Evolutionary conservation across 495 filamentous ascomycete genomes (phyloP), one percentile per base, ranked within the genome.

Genomic region (Penicillium manginii): DNA sequence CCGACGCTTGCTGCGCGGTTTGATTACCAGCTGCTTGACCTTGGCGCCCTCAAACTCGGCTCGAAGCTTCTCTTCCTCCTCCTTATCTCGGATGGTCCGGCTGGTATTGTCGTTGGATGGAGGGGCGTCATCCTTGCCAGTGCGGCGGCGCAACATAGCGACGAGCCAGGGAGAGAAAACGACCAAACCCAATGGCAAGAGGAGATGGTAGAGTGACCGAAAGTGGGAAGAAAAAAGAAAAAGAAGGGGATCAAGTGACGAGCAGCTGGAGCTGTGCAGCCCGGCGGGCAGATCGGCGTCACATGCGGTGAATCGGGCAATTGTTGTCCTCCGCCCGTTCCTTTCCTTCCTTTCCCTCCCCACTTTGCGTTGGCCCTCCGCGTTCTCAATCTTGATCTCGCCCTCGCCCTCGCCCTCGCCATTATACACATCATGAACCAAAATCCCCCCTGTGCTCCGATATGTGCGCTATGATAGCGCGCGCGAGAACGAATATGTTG

Each of bases 391-490:
- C 54, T 52, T 40, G 22, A 37, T n/a, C 15, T n/a, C 40, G 7
- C 18, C 17, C 15, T 17, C 15, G 14, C 2, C 50, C 11, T 32
- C 51, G 54, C 21, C 56, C 26, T 22, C 26, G 39, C 50, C 54
- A 61, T 10, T 51, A 21, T 40, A 31, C 22, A 22, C 33, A 50
- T 50, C 57, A 75, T 75, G 71, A 74, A 59, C 67, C 59, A 67
- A 54, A 58, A 73, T 65, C 21, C 59, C 32, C 32, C 53, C 64
- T 48, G 54, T 87, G 54, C 83, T 96, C 57, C 81, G 81, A 58
- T 98, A 97, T 74, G 81, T 92, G 58, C 91, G 90, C 68, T 99
- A 98, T 71, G 83, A 92, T 52, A 83, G 85, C 65, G 70, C 78
- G 8, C 87, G 91, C 60, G 96, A 98, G 68, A 83, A 86, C 33